Percentiles rank a stretch among this genome's conserved stretches.
These are phyloP conservation scores for Eucalyptus fibrosa DNA, from an alignment of 345 rosid genomes.

Conservation along the genomic window DNA sequence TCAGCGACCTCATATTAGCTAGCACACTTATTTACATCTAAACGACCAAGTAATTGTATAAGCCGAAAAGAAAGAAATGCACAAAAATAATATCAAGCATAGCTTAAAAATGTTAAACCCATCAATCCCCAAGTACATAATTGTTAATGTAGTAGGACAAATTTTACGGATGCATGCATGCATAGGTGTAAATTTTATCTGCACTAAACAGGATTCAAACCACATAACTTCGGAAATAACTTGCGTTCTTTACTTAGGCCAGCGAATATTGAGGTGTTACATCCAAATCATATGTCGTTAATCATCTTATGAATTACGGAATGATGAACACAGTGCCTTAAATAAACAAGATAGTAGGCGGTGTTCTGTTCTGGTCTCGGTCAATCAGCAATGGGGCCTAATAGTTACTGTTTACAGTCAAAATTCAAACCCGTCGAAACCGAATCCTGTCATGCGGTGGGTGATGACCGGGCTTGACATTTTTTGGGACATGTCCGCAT, in stretches of 20 bases:
- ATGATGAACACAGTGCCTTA: neutral
- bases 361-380: neutral
- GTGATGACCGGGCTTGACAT: neutral
- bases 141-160: neutral
- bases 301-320: neutral
- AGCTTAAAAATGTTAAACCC: neutral
- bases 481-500: neutral
- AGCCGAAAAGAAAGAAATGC: neutral
- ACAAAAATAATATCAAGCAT: neutral
- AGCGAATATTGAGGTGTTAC: neutral
- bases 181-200: neutral
- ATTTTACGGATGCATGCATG: neutral
- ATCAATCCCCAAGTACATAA: neutral
- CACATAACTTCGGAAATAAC: neutral
- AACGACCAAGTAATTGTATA: neutral
- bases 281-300: neutral
- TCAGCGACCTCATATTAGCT: neutral
- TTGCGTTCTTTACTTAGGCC: neutral
- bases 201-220: neutral
- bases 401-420: neutral
- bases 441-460: neutral
- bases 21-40: neutral
- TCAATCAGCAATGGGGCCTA: neutral
- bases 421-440: neutral
- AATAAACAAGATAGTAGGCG: neutral